phyloP scores from a whole-genome alignment of 495 filamentous ascomycete genomes.

The Trichoderma erinaceum region DNA sequence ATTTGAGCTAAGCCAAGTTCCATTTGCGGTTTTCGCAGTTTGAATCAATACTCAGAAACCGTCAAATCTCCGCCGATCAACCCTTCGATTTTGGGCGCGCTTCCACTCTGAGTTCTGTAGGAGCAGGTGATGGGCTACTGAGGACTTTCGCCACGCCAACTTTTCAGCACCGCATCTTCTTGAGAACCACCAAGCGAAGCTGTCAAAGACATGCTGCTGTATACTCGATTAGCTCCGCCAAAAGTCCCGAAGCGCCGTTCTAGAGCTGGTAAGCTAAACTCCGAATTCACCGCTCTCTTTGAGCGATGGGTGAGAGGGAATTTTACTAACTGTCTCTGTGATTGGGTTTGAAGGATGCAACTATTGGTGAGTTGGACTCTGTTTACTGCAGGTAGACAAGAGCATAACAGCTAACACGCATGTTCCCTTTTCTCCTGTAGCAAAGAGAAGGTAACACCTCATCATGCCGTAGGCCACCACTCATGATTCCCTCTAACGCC shows the following conservation, averaged over 20 bases:
- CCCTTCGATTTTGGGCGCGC: neutral
- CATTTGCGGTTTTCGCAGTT: neutral
- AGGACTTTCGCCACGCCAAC: neutral
- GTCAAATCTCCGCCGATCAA: neutral
- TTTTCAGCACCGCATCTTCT: neutral
- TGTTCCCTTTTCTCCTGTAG: conserved; percentile 22
- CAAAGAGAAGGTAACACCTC: conserved; percentile 42
- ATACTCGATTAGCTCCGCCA: conserved; percentile 50
- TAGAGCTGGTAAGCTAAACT: conserved; percentile 50
- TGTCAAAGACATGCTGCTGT: conserved; percentile 46
- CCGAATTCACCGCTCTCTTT: neutral
- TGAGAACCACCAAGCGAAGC: neutral
- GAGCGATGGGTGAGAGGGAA: neutral
- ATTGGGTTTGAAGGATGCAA: conserved; percentile 42
- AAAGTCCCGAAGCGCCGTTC: conserved; percentile 57
- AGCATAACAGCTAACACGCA: conserved; percentile 17
- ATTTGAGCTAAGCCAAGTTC: neutral
- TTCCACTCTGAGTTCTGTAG: neutral
- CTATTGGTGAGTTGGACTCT: conserved; percentile 44
- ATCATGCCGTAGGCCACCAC: neutral
- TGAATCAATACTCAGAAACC: neutral
- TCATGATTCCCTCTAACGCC: neutral
- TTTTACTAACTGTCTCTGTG: neutral
- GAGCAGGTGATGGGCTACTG: conserved; percentile 1
- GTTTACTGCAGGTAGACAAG: conserved; percentile 10